phyloP scores from a whole-genome alignment of 441 rosid species.

The Jatropha multifida region DNA sequence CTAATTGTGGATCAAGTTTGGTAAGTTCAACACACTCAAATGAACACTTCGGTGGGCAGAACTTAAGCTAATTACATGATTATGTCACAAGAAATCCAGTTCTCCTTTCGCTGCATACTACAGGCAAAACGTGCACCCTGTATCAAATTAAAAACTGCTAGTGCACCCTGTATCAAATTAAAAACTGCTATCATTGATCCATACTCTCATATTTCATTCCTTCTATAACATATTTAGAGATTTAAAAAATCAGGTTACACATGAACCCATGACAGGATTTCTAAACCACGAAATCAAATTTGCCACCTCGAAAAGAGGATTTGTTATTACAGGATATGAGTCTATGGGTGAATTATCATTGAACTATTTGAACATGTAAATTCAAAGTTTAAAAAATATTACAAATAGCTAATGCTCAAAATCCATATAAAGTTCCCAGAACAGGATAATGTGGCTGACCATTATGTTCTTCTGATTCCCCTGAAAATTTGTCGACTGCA shows the following conservation, averaged over 20 bases:
- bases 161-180: too few species aligned
- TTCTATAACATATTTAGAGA: background rate
- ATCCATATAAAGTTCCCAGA: constrained; percentile 11
- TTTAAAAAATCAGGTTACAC: background rate
- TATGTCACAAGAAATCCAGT: too few species aligned
- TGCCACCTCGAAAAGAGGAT: background rate
- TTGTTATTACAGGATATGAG: background rate
- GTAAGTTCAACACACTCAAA: too few species aligned
- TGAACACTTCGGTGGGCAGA: too few species aligned
- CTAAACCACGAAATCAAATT: background rate
- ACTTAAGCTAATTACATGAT: too few species aligned
- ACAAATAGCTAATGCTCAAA: constrained; percentile 16
- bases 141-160: too few species aligned
- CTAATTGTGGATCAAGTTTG: too few species aligned
- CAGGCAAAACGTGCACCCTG: too few species aligned
- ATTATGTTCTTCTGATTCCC: constrained; percentile 33
- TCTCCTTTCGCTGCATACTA: too few species aligned
- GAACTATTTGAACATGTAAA: background rate
- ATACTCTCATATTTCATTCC: background rate
- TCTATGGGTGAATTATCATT: background rate
- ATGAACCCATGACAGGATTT: background rate
- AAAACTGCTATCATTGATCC: background rate
- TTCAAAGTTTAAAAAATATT: background rate
- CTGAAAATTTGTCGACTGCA: constrained; percentile 24
- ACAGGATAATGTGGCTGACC: constrained; percentile 37